phyloP scores from a whole-genome alignment of 768 basidiomycete species.

The Mycena floridula region DNA sequence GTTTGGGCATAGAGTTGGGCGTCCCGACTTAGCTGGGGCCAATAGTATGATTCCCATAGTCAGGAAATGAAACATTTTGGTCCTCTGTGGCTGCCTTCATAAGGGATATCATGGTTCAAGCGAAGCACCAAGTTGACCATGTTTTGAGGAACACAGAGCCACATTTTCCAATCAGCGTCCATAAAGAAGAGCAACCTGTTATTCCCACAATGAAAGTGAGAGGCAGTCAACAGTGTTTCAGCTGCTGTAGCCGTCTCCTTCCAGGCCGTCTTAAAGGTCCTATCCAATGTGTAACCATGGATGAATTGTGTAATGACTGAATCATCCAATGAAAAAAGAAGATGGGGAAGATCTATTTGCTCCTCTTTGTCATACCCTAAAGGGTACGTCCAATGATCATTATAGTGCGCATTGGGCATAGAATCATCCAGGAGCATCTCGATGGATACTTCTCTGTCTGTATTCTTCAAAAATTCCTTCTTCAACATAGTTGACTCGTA shows the following conservation, averaged over 20 bases:
- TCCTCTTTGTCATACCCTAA: no score
- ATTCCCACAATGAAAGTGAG: conserved; percentile 5
- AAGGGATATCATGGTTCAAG: conserved; percentile 14
- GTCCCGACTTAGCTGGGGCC: conserved; percentile 9
- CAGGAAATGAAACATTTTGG: conserved; percentile 3
- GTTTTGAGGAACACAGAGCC: conserved; percentile 12
- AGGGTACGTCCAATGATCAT: no score
- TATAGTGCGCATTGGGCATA: no score
- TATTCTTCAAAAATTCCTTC: no score
- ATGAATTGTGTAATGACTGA: background rate
- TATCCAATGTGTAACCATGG: background rate
- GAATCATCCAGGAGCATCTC: no score
- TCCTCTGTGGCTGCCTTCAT: conserved; percentile 6
- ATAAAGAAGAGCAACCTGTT: conserved; percentile 13
- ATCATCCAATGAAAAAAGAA: no score
- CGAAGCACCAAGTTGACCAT: conserved; percentile 2
- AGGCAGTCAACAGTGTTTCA: background rate
- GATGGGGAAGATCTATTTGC: no score
- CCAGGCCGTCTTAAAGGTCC: background rate
- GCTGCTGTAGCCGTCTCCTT: background rate
- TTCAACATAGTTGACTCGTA: no score
- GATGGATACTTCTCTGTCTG: no score
- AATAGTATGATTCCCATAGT: conserved; percentile 7
- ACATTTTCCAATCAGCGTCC: conserved; percentile 13
- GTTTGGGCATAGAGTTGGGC: conserved; percentile 5